Evolutionary conservation across 495 filamentous ascomycete genomes (phyloP).

Genomic region (Parmelia sp.): DNA sequence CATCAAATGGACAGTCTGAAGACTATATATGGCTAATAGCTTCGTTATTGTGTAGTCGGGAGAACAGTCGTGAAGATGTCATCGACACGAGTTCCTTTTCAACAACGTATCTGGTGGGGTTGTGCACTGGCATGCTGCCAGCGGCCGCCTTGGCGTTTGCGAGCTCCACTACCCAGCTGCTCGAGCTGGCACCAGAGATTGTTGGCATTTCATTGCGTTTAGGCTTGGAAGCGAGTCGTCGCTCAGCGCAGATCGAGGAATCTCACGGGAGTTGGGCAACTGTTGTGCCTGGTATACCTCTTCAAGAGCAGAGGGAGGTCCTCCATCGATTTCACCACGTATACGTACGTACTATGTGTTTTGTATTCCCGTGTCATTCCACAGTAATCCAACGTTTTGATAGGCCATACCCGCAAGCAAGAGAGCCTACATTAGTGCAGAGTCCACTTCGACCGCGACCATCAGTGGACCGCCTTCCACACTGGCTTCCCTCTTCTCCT

Average conservation of each 20-base stretch:
- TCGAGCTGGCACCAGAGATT: conserved; percentile 18
- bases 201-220: conserved; percentile 18
- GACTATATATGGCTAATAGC: not conserved
- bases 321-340: conserved; percentile 30
- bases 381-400: not conserved
- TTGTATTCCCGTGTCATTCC: not conserved
- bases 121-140: conserved; percentile 22
- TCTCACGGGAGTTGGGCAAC: conserved; percentile 38
- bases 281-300: conserved; percentile 32
- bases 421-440: conserved; percentile 39
- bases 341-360: conserved; percentile 5
- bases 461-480: conserved; percentile 40
- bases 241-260: conserved; percentile 14
- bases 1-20: not conserved
- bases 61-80: not conserved
- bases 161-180: conserved; percentile 7
- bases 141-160: conserved; percentile 17
- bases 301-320: conserved; percentile 34
- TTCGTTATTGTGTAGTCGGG: not conserved
- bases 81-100: not conserved
- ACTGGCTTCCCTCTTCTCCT: conserved; percentile 10
- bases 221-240: conserved; percentile 13
- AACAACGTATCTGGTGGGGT: conserved; percentile 10
- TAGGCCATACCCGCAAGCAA: conserved; percentile 15
- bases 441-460: conserved; percentile 32